These are phyloP conservation scores for Aspergillus versicolor DNA, from an alignment of 2,329 filamentous ascomycete genomes.

Conservation along the genomic window DNA sequence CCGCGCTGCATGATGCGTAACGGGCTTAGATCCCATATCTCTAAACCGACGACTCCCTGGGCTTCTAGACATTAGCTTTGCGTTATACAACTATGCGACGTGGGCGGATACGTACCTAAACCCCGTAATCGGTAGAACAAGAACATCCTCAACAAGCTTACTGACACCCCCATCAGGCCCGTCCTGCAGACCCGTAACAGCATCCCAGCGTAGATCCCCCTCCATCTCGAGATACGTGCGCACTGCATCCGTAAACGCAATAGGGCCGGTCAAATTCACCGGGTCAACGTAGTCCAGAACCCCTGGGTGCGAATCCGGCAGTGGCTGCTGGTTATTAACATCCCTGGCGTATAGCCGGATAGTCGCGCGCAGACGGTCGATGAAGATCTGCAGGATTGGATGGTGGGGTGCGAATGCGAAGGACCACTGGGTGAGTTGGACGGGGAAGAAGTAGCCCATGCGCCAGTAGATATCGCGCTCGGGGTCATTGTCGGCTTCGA, in stretches of 20 bases:
- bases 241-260: conserved; percentile 29
- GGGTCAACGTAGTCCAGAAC: conserved; percentile 27
- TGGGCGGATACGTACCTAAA: conserved; percentile 27
- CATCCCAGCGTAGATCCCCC: conserved; percentile 31
- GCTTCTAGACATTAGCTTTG: conserved; percentile 9
- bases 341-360: conserved; percentile 4
- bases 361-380: conserved; percentile 20
- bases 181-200: conserved; percentile 29
- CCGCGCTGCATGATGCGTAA: conserved; percentile 28
- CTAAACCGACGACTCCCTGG: conserved; percentile 28
- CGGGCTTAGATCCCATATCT: conserved; percentile 35
- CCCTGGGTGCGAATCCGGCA: conserved; percentile 14
- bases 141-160: conserved; percentile 31
- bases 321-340: background rate
- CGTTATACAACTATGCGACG: too few relatives aligned
- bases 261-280: conserved; percentile 30
- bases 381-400: conserved; percentile 27
- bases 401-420: conserved; percentile 29
- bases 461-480: conserved; percentile 31
- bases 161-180: conserved; percentile 28
- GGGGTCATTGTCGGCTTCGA: conserved; percentile 32
- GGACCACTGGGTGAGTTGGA: conserved; percentile 36
- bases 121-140: conserved; percentile 36
- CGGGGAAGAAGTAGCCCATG: conserved; percentile 33
- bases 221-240: conserved; percentile 23